Conservation (phyloP, 108 stramenopile species). For the Skeletonema tropicum region DNA sequence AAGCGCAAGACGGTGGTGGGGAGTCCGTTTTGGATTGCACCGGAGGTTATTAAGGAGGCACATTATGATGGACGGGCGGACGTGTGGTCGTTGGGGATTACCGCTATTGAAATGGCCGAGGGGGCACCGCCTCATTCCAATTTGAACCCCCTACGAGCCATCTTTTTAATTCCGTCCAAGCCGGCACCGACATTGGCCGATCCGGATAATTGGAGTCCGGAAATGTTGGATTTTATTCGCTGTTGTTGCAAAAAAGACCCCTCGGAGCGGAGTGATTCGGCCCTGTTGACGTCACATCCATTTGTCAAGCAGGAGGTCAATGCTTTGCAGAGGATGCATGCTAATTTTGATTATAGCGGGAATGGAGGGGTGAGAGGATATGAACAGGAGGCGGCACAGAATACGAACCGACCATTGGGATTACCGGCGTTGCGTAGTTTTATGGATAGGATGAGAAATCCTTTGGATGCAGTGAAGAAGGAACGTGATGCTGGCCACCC, state of each 20-base stretch:
- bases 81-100: slow-evolving; percentile 98
- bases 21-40: slow-evolving; percentile 92
- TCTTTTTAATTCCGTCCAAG: slow-evolving; percentile 90
- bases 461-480: slow-evolving; percentile 50
- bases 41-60: slow-evolving; percentile 93
- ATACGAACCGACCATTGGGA: slow-evolving; percentile 48
- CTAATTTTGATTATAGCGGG: slow-evolving; percentile 32
- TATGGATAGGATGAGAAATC: slow-evolving; percentile 70
- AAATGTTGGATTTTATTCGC: slow-evolving; percentile 90
- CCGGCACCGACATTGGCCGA: slow-evolving; percentile 87
- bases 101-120: slow-evolving; percentile 97
- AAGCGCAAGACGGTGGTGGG: too few relatives aligned
- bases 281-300: slow-evolving; percentile 72
- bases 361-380: slow-evolving; percentile 30
- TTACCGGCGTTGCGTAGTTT: slow-evolving; percentile 70
- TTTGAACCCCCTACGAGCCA: slow-evolving; percentile 89
- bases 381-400: slow-evolving; percentile 20
- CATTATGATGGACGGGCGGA: slow-evolving; percentile 97
- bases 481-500: slow-evolving; percentile 24
- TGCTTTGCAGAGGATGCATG: slow-evolving; percentile 73
- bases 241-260: slow-evolving; percentile 90
- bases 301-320: slow-evolving; percentile 86
- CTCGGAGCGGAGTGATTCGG: slow-evolving; percentile 83
- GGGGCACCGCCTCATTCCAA: slow-evolving; percentile 97
- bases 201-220: slow-evolving; percentile 90